Base-by-base conservation (phyloP, 805 yeast genomes). In the Metschnikowia picachoensis region DNA sequence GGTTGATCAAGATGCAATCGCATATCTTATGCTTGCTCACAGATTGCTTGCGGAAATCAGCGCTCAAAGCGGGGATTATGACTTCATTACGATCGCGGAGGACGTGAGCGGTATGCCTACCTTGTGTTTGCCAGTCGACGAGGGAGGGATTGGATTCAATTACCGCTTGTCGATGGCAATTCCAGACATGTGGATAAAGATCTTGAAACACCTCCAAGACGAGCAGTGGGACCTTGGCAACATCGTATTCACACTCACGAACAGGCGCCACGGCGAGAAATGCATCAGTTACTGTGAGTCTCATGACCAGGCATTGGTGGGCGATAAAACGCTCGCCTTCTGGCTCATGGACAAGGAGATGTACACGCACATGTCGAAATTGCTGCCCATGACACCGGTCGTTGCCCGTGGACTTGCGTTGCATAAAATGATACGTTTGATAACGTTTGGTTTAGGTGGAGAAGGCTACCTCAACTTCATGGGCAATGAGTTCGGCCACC, bases 271-370 rank as follows among this genome's bases (percentile, higher is more conserved):
- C 64, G 80, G 82, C 35, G 98, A 92, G 66, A 83, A 81, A 60
- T 91, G 97, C 43, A 87, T 92, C 55, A 84, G 94, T 3, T 92
- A 92, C 61, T 87, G 95, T 52, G 99, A 92, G 68, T 85, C 95
- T 13, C 99, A 92, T 62, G 99, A 92, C 64, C 99, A 92, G 70
- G 98, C 98, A 8, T 75, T 92, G 45, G 99, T 92, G 17, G 99
- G 99, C 43, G 99, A 92, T 64, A 92, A 92, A 65, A 88, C 97
- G 2, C 69, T 92, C 48, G 98, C 98, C 0, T 92, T 92, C 62
- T 94, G 99, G 99, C 76, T 92, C 47, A 92, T 92, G 98, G 99
- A 92, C 68, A 90, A 92, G 52, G 96, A 91, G 55, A 91, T 92
- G 98, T 92, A 92, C 67, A 92, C 97, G 31, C 83, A 90, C 67